Base-by-base conservation (phyloP, 306 rosid species). In the Luffa aegyptiaca region DNA sequence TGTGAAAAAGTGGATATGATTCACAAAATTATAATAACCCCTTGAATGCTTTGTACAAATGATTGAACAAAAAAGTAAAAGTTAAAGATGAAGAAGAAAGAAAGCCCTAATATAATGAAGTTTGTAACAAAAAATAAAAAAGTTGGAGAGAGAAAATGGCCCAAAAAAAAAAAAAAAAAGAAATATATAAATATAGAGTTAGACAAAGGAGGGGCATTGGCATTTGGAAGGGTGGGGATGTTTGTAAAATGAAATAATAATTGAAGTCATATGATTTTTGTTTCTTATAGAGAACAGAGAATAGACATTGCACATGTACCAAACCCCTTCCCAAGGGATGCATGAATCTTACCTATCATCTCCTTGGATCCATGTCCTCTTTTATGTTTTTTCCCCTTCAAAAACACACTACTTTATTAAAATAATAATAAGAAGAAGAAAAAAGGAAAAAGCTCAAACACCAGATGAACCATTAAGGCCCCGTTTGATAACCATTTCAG, bases 271-370 rank as follows among this genome's bases (percentile, higher is more conserved):
- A 70, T 70, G 76, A 70, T 46, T 72, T 72, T 72, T 72, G 77
- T 72, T 26, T 26, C 14, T 72, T 45, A 2, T 31, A 72, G n/a
- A 70, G 18, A 42, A 44, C 55, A 70, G 10, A 21, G 49, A 39
- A 21, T 31, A 72, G 58, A 72, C 77, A 72, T 26, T 48, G 58
- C 77, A 72, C 77, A 72, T 72, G 77, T 26, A 70, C 76, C 39
- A 6, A 45, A 46, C 56, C 53, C 17, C 8, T 69, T 12, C 53
- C 20, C 37, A 72, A 31, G 44, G 58, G 55, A 21, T 71, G 55
- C 57, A 65, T 65, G 13, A 6, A 48, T 71, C 77, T 11, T 10
- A 26, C 36, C 64, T 58, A 20, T 58, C 64, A 3, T 21, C 64
- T 58, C 21, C 64, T 58, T 9, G 35, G 44, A 63, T 63, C 3